These are phyloP conservation scores for Nothophytophthora sp. DNA, from an alignment of 352 stramenopile genomes.

Conservation along the genomic window DNA sequence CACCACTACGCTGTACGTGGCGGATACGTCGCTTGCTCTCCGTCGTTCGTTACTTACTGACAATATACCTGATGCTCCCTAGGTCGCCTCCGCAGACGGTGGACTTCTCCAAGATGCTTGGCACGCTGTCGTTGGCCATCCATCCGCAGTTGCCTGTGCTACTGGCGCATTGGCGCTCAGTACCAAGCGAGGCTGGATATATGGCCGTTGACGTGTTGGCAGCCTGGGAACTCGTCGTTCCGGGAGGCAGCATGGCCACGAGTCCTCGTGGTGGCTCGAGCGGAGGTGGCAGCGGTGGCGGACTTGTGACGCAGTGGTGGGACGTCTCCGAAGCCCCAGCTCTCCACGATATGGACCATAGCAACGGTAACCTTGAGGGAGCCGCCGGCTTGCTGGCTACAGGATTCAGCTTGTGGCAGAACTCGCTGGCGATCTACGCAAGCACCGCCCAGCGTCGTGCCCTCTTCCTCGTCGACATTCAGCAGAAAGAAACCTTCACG, in stretches of 20 bases:
- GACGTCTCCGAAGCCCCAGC: slow-evolving; percentile 13
- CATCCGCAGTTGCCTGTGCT: slow-evolving; percentile 47
- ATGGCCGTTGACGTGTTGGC: slow-evolving; percentile 23
- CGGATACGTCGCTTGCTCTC: background rate
- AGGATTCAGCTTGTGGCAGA: slow-evolving; percentile 20
- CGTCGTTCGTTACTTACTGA: background rate
- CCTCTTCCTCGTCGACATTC: slow-evolving; percentile 24
- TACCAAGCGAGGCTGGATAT: slow-evolving; percentile 14
- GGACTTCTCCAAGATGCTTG: slow-evolving; percentile 57
- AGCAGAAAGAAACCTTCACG: slow-evolving; percentile 2
- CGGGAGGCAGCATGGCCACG: slow-evolving; percentile 12
- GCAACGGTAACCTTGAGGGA: background rate
- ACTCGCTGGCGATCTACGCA: slow-evolving; percentile 28
- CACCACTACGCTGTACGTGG: slow-evolving; percentile 25
- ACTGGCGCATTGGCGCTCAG: slow-evolving; percentile 42
- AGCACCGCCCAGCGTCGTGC: slow-evolving; percentile 17
- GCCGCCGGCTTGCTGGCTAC: slow-evolving; percentile 11
- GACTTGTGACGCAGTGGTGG: slow-evolving; percentile 25
- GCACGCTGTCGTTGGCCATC: slow-evolving; percentile 42
- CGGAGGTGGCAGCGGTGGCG: slow-evolving; percentile 25
- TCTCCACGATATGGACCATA: background rate
- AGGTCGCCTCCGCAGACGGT: slow-evolving; percentile 41
- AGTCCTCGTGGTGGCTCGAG: slow-evolving; percentile 26
- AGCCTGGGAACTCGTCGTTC: slow-evolving; percentile 24
- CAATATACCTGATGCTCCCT: background rate